Percentiles rank a stretch among this genome's conserved stretches.
phyloP scores from a whole-genome alignment of 345 rosid genomes.

The Rhizophora apiculata region DNA sequence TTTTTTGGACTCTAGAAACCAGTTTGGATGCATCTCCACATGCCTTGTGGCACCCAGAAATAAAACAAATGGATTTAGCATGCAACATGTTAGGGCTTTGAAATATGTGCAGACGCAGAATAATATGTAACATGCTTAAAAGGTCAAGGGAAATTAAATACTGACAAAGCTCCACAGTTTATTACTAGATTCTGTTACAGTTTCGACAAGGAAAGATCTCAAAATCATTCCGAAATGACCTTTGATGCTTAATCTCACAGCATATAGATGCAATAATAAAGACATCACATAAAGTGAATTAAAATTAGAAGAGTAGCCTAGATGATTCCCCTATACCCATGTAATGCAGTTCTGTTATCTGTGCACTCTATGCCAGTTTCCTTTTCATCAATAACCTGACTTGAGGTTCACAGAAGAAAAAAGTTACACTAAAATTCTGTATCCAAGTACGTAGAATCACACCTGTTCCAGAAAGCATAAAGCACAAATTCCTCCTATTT shows the following conservation, averaged over 20 bases:
- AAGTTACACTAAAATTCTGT: background rate
- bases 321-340: background rate
- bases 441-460: background rate
- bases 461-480: constrained; percentile 95
- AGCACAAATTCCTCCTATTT: constrained; percentile 80
- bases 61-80: too few species aligned
- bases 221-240: background rate
- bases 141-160: too few species aligned
- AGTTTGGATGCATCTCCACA: too few species aligned
- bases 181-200: background rate
- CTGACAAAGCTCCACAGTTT: too few species aligned
- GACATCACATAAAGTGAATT: background rate
- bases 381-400: background rate
- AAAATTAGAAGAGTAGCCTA: too few species aligned
- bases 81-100: too few species aligned
- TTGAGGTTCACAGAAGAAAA: background rate
- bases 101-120: too few species aligned
- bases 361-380: too few species aligned
- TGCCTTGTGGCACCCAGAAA: too few species aligned
- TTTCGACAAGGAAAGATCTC: background rate
- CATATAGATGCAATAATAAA: background rate
- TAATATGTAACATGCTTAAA: too few species aligned
- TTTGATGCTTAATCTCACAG: background rate
- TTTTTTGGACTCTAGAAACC: too few species aligned
- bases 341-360: background rate